Evolutionary conservation across 2,329 filamentous ascomycete genomes (phyloP).

Genomic region (Allantophomopsis cytisporea): DNA sequence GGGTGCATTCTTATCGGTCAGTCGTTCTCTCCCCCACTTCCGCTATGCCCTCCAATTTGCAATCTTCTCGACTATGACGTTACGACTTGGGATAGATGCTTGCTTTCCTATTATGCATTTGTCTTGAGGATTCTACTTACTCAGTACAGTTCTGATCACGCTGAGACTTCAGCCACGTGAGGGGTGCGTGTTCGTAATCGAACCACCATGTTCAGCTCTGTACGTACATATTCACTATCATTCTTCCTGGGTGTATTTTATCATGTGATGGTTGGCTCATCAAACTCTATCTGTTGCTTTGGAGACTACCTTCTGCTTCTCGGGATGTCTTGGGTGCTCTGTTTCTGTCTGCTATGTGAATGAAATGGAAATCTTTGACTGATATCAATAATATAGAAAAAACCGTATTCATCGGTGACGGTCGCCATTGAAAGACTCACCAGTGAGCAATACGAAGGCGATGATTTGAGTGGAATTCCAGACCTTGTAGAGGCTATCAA

Average conservation of each 20-base stretch:
- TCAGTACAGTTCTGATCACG: too few species aligned
- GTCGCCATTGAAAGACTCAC: slow-evolving; percentile 87
- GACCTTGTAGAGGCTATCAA: slow-evolving; percentile 91
- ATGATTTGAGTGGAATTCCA: slow-evolving; percentile 82
- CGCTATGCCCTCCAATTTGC: too few species aligned
- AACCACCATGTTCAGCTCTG: not conserved
- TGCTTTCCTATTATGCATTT: too few species aligned
- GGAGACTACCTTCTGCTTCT: not conserved
- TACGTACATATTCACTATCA: not conserved
- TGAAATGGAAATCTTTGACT: not conserved
- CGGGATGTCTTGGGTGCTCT: not conserved
- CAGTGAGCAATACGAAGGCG: slow-evolving; percentile 77
- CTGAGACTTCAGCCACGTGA: too few species aligned
- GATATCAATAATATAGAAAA: slow-evolving; percentile 36
- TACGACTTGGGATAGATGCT: too few species aligned
- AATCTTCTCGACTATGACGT: too few species aligned
- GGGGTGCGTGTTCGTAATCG: too few species aligned
- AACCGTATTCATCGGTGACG: slow-evolving; percentile 87
- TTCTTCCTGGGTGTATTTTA: too few species aligned
- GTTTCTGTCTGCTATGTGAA: not conserved
- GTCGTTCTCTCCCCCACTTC: not conserved
- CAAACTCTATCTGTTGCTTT: too few species aligned
- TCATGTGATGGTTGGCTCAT: too few species aligned
- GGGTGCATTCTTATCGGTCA: not conserved
- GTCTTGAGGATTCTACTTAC: too few species aligned